Base-by-base conservation (phyloP, 257 asterid species). In the Salvia splendens region DNA sequence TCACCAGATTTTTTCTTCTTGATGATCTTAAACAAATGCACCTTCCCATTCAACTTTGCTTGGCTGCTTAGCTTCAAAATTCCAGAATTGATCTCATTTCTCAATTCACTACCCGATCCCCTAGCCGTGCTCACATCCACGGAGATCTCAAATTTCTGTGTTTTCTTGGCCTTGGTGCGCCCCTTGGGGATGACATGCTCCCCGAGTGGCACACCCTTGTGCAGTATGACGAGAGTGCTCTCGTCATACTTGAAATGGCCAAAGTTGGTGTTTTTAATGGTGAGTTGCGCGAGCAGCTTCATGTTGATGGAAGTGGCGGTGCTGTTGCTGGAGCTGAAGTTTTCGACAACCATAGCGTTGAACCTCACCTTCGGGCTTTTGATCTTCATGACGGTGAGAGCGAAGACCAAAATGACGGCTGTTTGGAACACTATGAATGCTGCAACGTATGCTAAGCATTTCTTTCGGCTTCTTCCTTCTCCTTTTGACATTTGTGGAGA, bases 401-500 rank as follows among this genome's bases (percentile, higher is more conserved):
- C 79, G 1, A 75, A 48, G 3, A 47, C 14, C 0, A 55, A 7
- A 9, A 75, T 68, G 32, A 75, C 30, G 3, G 50, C 51, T 0
- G 63, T 11, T 5, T 68, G 75, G 12, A 75, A 62, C 32, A 69
- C 62, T 1, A 69, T 15, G 63, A 75, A 75, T 48, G 42, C 61
- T 54, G 75, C 79, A 6, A 75, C 65, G 12, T 63, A 75, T 2
- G 79, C 71, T 11, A 75, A 69, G 75, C 79, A 75, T 75, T 62
- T 68, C 53, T 46, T 74, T 35, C 24, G 43, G 69, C 73, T 11
- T 48, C n/a, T 38, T 50, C 68, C 69, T 52, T 67, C 69, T 5
- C 78, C 78, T 60, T 30, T 24, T 24, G 30, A 24, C 30, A 24
- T 24, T 24, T 24, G 30, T 24, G 30, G 30, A 24, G 1, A 1